Conservation (phyloP, 2,329 filamentous ascomycete species). For the Sphaerulina populicola region DNA sequence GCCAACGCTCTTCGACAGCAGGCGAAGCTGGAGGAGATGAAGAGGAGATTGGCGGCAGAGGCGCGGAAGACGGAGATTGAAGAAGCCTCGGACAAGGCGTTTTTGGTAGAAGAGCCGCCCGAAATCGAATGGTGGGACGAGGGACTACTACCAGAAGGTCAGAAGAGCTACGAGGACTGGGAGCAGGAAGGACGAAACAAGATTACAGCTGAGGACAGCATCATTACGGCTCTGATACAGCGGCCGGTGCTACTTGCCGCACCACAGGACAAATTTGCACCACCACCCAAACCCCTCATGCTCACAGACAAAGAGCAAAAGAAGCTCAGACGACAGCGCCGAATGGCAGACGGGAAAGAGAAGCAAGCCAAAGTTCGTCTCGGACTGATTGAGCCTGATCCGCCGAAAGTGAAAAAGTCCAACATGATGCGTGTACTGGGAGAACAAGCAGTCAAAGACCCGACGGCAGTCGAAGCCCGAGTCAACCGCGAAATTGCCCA, state of each 20-base stretch:
- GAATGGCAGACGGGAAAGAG: slow-evolving; percentile 90
- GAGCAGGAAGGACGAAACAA: slow-evolving; percentile 63
- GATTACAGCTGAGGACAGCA: slow-evolving; percentile 67
- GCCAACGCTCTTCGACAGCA: slow-evolving; percentile 82
- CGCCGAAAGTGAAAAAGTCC: slow-evolving; percentile 92
- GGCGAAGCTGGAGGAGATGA: slow-evolving; percentile 85
- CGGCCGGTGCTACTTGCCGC: slow-evolving; percentile 87
- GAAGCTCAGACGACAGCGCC: slow-evolving; percentile 78
- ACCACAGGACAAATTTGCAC: slow-evolving; percentile 75
- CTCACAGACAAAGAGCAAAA: slow-evolving; percentile 84
- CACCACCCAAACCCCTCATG: slow-evolving; percentile 79
- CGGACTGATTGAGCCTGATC: slow-evolving; percentile 78
- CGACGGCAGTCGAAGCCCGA: slow-evolving; percentile 88
- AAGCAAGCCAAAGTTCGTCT: slow-evolving; percentile 92
- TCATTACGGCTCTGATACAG: slow-evolving; percentile 85
- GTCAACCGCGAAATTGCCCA: slow-evolving; percentile 91
- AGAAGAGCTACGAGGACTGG: slow-evolving; percentile 52
- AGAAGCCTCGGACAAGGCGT: slow-evolving; percentile 87
- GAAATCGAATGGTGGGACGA: slow-evolving; percentile 98
- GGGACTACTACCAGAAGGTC: slow-evolving; percentile 64
- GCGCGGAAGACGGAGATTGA: slow-evolving; percentile 88
- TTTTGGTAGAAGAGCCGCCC: slow-evolving; percentile 68
- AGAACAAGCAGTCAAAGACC: slow-evolving; percentile 87
- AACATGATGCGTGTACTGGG: slow-evolving; percentile 97
- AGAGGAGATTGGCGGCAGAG: slow-evolving; percentile 80